Evolutionary conservation across 2,329 filamentous ascomycete species (phyloP).

Genomic region (Teratosphaeria gauchensis): DNA sequence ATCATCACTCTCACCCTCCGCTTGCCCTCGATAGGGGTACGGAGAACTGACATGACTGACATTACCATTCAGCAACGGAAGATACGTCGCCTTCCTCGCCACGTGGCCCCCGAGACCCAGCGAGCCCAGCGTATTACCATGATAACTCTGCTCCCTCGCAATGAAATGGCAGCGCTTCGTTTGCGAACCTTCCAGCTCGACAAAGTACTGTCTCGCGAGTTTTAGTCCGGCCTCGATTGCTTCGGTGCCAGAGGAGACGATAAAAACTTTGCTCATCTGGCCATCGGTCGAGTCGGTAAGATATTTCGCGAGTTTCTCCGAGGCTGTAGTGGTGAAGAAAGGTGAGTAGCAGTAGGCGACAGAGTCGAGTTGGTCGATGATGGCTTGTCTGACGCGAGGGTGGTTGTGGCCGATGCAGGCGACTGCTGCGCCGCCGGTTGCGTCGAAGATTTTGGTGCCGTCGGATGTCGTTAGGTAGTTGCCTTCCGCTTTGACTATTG

Average conservation of each 20-base stretch:
- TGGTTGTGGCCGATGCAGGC: conserved; percentile 9
- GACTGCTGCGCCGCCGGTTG: conserved; percentile 9
- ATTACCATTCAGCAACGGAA: conserved; percentile 22
- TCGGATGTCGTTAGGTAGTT: conserved; percentile 5
- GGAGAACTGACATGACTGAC: conserved; percentile 20
- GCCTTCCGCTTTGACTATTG: not conserved
- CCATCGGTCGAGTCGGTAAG: conserved; percentile 33
- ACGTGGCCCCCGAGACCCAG: conserved; percentile 33
- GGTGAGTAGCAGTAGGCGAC: conserved; percentile 48
- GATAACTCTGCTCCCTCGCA: conserved; percentile 38
- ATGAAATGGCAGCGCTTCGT: conserved; percentile 34
- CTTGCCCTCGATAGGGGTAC: conserved; percentile 30
- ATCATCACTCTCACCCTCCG: conserved; percentile 21
- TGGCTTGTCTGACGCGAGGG: conserved; percentile 43
- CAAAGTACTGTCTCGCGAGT: conserved; percentile 39
- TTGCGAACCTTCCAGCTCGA: conserved; percentile 28
- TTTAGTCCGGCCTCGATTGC: conserved; percentile 42
- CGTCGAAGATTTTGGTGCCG: conserved; percentile 9
- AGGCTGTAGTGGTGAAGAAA: conserved; percentile 44
- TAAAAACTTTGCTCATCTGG: conserved; percentile 5
- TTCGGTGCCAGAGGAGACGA: conserved; percentile 22
- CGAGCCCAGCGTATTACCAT: conserved; percentile 42
- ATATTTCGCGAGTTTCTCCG: conserved; percentile 41
- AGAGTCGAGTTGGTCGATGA: conserved; percentile 47
- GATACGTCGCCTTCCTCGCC: conserved; percentile 26